Evolutionary conservation across 1,284 basidiomycete species (phyloP).

Genomic region (Tausonia pullulans): DNA sequence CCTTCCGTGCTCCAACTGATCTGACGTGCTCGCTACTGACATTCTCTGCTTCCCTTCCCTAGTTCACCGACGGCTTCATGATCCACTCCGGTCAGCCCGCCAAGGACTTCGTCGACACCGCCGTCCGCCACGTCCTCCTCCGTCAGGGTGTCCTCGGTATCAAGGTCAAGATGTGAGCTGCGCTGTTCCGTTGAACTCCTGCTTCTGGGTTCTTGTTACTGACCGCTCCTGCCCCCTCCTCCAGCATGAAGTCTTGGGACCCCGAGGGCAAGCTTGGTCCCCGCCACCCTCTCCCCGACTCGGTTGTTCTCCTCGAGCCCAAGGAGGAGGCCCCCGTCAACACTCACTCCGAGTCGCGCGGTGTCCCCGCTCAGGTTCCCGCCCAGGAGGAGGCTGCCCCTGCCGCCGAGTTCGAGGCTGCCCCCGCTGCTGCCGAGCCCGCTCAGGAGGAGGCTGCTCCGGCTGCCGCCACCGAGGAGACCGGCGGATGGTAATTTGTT

Average conservation of each 20-base stretch:
- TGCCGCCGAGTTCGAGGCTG: slow-evolving; percentile 18
- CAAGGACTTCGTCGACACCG: slow-evolving; percentile 93
- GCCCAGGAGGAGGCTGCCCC: slow-evolving; percentile 24
- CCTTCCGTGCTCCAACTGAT: background rate
- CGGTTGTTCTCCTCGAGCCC: slow-evolving; percentile 76
- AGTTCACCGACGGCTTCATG: slow-evolving; percentile 99
- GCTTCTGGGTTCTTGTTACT: background rate
- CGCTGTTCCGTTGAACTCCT: background rate
- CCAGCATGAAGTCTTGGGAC: slow-evolving; percentile 92
- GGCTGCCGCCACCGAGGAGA: background rate
- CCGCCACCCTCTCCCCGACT: slow-evolving; percentile 89
- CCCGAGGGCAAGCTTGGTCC: slow-evolving; percentile 81
- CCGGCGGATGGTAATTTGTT: background rate
- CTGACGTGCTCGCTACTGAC: background rate
- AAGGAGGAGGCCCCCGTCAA: slow-evolving; percentile 45
- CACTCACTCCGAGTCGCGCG: slow-evolving; percentile 34
- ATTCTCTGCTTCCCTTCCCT: background rate
- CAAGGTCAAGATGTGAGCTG: slow-evolving; percentile 94
- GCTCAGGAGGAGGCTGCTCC: slow-evolving; percentile 1
- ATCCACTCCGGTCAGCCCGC: slow-evolving; percentile 99
- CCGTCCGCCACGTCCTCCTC: slow-evolving; percentile 95
- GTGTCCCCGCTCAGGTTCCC: slow-evolving; percentile 18
- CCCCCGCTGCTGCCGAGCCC: slow-evolving; percentile 16
- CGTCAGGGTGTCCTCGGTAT: slow-evolving; percentile 99
- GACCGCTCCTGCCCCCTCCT: slow-evolving; percentile 7